Percentiles rank a stretch among this genome's conserved stretches.
Conservation (phyloP, 345 rosid species). For the Citrus maxima region DNA sequence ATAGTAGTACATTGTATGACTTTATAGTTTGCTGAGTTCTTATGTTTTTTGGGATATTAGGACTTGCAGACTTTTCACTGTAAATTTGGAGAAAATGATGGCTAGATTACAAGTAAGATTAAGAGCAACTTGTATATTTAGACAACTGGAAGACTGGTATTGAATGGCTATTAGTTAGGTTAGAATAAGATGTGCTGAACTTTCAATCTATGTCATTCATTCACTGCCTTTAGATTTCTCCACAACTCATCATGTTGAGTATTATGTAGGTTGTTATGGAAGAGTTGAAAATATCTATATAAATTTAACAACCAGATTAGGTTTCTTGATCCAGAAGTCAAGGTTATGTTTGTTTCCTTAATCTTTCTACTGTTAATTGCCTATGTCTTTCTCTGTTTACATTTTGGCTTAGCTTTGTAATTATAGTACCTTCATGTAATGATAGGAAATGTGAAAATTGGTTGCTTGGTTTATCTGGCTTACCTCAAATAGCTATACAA, state of each 20-base stretch:
- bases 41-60: background rate
- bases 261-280: background rate
- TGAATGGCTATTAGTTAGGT: background rate
- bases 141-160: background rate
- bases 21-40: background rate
- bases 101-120: background rate
- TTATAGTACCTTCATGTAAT: constrained; percentile 5
- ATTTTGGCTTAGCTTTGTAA: background rate
- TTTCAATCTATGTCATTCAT: background rate
- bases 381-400: background rate
- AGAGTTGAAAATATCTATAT: background rate
- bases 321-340: background rate
- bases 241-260: background rate
- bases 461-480: constrained; percentile 79
- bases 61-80: background rate
- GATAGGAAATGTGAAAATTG: constrained; percentile 81
- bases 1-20: background rate
- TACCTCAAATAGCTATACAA: constrained; percentile 80
- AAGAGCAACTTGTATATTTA: background rate
- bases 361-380: background rate
- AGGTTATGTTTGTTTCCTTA: background rate
- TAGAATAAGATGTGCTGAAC: background rate
- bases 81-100: background rate
- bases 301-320: background rate
- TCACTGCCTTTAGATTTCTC: no score